Evolutionary conservation across 1,139 yeast species (phyloP).

Genomic region (Lodderomyces pseudojiufengensis): DNA sequence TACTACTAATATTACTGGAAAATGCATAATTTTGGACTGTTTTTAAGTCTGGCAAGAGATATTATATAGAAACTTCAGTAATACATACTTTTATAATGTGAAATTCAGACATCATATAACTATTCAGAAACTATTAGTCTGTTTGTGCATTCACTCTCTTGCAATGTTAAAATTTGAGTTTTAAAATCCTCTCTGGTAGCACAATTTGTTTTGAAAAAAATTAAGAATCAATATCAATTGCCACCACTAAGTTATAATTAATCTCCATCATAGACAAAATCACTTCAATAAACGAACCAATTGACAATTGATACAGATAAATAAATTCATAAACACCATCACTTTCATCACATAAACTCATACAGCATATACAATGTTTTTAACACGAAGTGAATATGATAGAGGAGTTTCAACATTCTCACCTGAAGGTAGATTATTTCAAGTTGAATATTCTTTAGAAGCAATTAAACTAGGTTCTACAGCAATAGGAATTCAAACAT

Average conservation of each 20-base stretch:
- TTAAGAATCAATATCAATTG: slow-evolving; percentile 1
- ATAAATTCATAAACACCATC: too few relatives aligned
- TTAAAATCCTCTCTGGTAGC: too few relatives aligned
- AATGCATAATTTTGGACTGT: too few relatives aligned
- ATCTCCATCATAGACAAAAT: too few relatives aligned
- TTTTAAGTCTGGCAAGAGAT: neutral
- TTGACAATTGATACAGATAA: too few relatives aligned
- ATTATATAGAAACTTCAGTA: neutral
- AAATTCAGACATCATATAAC: too few relatives aligned
- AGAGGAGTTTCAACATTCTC: slow-evolving; percentile 98
- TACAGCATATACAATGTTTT: slow-evolving; percentile 86
- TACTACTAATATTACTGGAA: too few relatives aligned
- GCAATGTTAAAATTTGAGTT: too few relatives aligned
- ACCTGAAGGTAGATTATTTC: slow-evolving; percentile 97
- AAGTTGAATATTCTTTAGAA: slow-evolving; percentile 96
- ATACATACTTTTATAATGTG: neutral
- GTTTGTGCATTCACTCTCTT: too few relatives aligned
- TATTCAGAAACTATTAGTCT: too few relatives aligned
- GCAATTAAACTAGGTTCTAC: slow-evolving; percentile 97
- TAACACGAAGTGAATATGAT: slow-evolving; percentile 98
- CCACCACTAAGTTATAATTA: too few relatives aligned
- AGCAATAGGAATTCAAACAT: slow-evolving; percentile 95
- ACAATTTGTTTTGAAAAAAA: neutral
- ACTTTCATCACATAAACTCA: too few relatives aligned
- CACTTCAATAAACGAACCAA: neutral